Conservation (phyloP, 352 stramenopile genomes). For the Hyaloperonospora arabidopsidis region DNA sequence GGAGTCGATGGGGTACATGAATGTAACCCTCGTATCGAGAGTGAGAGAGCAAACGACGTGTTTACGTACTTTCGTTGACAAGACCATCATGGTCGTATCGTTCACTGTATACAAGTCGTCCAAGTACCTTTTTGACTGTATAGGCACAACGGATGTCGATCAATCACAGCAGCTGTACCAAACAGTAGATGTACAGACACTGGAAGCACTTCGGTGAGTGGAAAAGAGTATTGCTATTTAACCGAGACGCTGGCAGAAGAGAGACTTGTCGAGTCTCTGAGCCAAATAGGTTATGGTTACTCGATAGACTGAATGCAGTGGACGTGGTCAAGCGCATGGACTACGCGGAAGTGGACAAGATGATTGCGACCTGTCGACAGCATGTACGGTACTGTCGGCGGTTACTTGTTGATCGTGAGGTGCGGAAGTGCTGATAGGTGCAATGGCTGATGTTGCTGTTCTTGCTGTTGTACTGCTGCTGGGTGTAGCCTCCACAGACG, state of each 20-base stretch:
- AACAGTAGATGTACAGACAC: slow-evolving; percentile 28
- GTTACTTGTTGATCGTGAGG: not conserved
- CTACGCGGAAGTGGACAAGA: slow-evolving; percentile 44
- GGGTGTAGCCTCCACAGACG: slow-evolving; percentile 44
- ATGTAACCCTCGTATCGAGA: no score
- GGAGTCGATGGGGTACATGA: not conserved
- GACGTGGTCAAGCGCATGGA: slow-evolving; percentile 54
- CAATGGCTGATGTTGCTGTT: slow-evolving; percentile 3
- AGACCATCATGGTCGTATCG: slow-evolving; percentile 16
- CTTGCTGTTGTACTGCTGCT: not conserved
- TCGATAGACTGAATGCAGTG: slow-evolving; percentile 33
- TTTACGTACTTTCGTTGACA: no score
- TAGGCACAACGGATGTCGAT: slow-evolving; percentile 9
- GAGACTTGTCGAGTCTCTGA: not conserved
- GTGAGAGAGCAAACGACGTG: no score
- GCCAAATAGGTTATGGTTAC: not conserved
- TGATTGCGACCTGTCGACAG: slow-evolving; percentile 41
- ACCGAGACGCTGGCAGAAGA: no score
- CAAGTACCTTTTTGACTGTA: slow-evolving; percentile 61
- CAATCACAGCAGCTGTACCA: slow-evolving; percentile 14
- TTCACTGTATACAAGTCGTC: slow-evolving; percentile 63
- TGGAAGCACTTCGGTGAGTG: slow-evolving; percentile 43
- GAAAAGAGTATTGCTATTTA: no score
- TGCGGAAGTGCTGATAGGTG: not conserved
- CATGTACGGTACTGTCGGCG: slow-evolving; percentile 28